A percentile compares a stretch with the other conserved stretches of the same genome.
These are phyloP conservation scores for Neurospora terricola DNA, from an alignment of 495 filamentous ascomycete genomes.

Conservation along the genomic window DNA sequence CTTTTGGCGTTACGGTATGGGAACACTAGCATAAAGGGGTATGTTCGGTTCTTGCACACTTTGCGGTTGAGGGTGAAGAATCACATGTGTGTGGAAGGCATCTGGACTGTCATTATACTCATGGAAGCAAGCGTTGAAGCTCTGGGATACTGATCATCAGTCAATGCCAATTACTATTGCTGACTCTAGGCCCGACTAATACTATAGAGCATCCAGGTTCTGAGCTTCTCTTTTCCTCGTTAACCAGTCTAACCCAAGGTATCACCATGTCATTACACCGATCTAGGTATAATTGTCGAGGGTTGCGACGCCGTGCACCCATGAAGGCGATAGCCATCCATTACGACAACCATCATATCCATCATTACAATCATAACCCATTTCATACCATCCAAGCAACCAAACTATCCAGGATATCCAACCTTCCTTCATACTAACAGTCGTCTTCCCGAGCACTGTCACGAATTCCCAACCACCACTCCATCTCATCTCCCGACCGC, in stretches of 20 bases:
- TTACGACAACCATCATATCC: no score
- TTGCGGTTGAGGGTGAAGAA: neutral
- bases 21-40: neutral
- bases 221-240: neutral
- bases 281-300: neutral
- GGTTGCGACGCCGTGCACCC: neutral
- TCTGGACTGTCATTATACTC: neutral
- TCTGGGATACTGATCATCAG: neutral
- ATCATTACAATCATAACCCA: neutral
- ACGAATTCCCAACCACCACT: neutral
- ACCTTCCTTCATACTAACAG: neutral
- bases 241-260: neutral
- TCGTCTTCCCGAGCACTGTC: neutral
- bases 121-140: neutral
- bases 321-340: neutral
- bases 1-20: neutral
- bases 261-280: neutral
- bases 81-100: neutral
- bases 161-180: neutral
- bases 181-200: neutral
- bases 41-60: neutral
- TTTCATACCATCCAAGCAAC: neutral
- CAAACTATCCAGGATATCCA: neutral
- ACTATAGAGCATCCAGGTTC: neutral
- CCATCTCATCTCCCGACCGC: neutral